A percentile compares a stretch with the other conserved stretches of the same genome.
Conservation (phyloP, 2,329 filamentous ascomycete genomes). For the Pestalotiopsis fici region DNA sequence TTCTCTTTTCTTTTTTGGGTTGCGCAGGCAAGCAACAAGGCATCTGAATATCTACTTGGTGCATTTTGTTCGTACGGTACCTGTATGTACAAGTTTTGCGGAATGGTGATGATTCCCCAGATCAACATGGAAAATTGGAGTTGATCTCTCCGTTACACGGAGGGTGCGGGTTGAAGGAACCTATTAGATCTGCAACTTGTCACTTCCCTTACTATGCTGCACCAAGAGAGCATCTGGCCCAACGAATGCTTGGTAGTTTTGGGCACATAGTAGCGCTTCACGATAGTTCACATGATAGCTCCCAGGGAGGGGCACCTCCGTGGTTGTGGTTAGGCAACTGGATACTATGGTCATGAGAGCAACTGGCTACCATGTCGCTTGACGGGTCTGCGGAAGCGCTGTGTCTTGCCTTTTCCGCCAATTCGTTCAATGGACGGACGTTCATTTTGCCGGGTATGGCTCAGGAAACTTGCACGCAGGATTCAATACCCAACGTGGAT, state of each 20-base stretch:
- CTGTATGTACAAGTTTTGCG: too few relatives aligned
- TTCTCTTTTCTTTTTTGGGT: too few relatives aligned
- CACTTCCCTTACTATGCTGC: neutral
- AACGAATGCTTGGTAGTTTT: neutral
- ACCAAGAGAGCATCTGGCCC: neutral
- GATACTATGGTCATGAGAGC: neutral
- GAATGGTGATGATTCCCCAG: too few relatives aligned
- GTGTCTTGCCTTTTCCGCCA: neutral
- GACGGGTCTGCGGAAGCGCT: neutral
- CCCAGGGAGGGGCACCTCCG: neutral
- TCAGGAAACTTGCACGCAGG: neutral
- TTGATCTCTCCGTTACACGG: neutral
- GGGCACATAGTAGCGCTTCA: neutral
- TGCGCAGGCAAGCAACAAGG: too few relatives aligned
- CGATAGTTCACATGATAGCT: neutral
- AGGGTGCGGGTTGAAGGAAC: neutral
- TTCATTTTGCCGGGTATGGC: neutral
- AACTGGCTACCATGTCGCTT: neutral
- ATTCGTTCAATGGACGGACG: neutral
- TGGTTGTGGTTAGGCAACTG: neutral
- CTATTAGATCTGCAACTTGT: neutral
- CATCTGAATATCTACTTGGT: too few relatives aligned
- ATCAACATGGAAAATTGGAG: neutral
- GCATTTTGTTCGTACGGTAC: too few relatives aligned
- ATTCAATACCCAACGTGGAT: neutral